phyloP scores from a whole-genome alignment of 768 basidiomycete genomes.

The Aureoboletus auriporus region DNA sequence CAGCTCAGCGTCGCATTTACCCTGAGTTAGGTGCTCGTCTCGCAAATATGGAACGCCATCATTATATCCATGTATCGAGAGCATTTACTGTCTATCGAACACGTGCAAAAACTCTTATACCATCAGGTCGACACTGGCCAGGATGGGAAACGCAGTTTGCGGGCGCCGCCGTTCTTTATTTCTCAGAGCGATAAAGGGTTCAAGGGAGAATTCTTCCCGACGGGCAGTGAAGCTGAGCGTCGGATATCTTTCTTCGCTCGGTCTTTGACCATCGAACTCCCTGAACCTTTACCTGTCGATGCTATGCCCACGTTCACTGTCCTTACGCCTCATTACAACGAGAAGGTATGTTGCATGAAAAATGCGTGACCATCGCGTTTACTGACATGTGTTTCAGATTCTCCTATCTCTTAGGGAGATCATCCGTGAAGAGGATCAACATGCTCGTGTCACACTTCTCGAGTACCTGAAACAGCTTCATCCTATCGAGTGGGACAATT shows the following conservation, averaged over 20 bases:
- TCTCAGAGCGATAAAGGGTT: conserved; percentile 86
- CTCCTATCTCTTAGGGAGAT: conserved; percentile 95
- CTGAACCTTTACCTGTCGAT: conserved; percentile 91
- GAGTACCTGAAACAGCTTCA: conserved; percentile 99
- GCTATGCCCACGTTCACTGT: conserved; percentile 99
- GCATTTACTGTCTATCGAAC: conserved; percentile 96
- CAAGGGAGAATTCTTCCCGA: conserved; percentile 89
- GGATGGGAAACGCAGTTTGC: conserved; percentile 85
- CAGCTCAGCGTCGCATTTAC: neutral
- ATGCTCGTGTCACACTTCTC: conserved; percentile 92
- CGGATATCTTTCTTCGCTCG: conserved; percentile 99
- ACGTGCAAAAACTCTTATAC: conserved; percentile 96
- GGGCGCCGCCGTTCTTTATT: conserved; percentile 98
- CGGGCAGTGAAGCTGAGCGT: conserved; percentile 92
- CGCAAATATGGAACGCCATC: conserved; percentile 99
- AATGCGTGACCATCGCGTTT: neutral
- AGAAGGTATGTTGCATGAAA: conserved; percentile 62
- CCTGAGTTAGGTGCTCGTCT: conserved; percentile 76
- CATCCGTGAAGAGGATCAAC: conserved; percentile 97
- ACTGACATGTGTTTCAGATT: conserved; percentile 49
- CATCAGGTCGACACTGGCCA: conserved; percentile 87
- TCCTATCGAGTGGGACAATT: conserved; percentile 98
- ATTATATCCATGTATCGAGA: conserved; percentile 99
- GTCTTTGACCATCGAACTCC: conserved; percentile 92
- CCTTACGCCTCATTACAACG: conserved; percentile 95